phyloP scores from a whole-genome alignment of 257 asterid genomes.

The Nicotiana noctiflora region DNA sequence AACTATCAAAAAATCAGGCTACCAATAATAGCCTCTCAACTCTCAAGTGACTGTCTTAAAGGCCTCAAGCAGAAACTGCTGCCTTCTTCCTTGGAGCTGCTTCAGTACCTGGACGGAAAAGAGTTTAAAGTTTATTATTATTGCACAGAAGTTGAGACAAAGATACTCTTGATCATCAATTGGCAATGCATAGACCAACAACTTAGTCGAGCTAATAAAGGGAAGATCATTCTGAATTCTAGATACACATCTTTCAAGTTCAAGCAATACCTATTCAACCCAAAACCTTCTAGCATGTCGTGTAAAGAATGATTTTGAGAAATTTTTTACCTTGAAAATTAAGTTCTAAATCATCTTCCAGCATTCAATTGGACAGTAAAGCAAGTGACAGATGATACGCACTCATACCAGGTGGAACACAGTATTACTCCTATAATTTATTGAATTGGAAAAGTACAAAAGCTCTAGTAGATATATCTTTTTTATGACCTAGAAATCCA shows the following conservation, averaged over 20 bases:
- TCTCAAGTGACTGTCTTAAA: not conserved
- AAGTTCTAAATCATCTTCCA: not conserved
- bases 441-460: too few species aligned
- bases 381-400: too few species aligned
- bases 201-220: not conserved
- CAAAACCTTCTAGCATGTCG: not conserved
- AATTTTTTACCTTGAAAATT: not conserved
- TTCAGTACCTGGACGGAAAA: constrained; percentile 36
- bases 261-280: not conserved
- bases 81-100: constrained; percentile 84
- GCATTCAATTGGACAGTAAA: too few species aligned
- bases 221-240: not conserved
- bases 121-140: not conserved
- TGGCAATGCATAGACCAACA: not conserved
- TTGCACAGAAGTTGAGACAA: not conserved
- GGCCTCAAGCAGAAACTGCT: constrained; percentile 41
- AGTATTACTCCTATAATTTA: too few species aligned
- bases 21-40: constrained; percentile 12
- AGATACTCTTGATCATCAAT: not conserved
- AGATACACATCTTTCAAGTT: not conserved
- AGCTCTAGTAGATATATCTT: too few species aligned
- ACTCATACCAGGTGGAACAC: too few species aligned
- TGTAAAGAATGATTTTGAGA: not conserved
- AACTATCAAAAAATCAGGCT: constrained; percentile 11
- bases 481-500: too few species aligned